phyloP scores from a whole-genome alignment of 768 basidiomycete genomes.

The Rhizopogon vinicolor region DNA sequence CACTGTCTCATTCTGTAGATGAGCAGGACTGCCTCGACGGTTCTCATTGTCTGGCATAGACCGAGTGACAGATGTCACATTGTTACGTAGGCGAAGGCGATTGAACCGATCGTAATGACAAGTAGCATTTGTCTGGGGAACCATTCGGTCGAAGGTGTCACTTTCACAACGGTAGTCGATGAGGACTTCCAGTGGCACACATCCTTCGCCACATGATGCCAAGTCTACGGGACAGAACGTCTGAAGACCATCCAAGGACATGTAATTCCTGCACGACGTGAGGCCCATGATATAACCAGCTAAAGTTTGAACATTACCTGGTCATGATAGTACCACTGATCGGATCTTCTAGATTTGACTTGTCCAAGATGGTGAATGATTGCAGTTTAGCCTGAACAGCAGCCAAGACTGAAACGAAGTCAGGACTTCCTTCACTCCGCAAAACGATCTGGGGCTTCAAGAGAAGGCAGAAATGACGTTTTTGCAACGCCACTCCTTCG shows the following conservation, averaged over 20 bases:
- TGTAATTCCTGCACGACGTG: slow-evolving; percentile 57
- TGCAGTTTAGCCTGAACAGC: slow-evolving; percentile 79
- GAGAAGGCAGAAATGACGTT: slow-evolving; percentile 79
- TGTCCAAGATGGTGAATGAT: slow-evolving; percentile 78
- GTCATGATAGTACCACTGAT: slow-evolving; percentile 84
- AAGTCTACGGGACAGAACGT: slow-evolving; percentile 69
- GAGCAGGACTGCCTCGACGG: slow-evolving; percentile 27
- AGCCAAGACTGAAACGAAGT: slow-evolving; percentile 64
- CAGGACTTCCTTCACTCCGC: slow-evolving; percentile 39
- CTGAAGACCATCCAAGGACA: slow-evolving; percentile 76
- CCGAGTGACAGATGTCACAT: slow-evolving; percentile 48
- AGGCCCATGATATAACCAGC: not conserved
- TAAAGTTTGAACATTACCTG: slow-evolving; percentile 42
- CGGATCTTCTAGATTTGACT: slow-evolving; percentile 72
- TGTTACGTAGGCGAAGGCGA: slow-evolving; percentile 76
- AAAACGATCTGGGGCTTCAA: slow-evolving; percentile 89
- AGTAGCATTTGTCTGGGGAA: slow-evolving; percentile 81
- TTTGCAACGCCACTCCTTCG: slow-evolving; percentile 61
- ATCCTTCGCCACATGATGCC: slow-evolving; percentile 39
- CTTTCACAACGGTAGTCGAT: slow-evolving; percentile 84
- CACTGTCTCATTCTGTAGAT: slow-evolving; percentile 65
- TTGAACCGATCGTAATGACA: slow-evolving; percentile 96
- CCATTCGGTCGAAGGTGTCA: slow-evolving; percentile 80
- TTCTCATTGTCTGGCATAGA: slow-evolving; percentile 32
- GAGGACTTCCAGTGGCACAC: slow-evolving; percentile 86